A percentile compares a stretch with the other conserved stretches of the same genome.
These are phyloP conservation scores for Microdochium bolleyi DNA, from an alignment of 2,329 filamentous ascomycete genomes.

Conservation along the genomic window DNA sequence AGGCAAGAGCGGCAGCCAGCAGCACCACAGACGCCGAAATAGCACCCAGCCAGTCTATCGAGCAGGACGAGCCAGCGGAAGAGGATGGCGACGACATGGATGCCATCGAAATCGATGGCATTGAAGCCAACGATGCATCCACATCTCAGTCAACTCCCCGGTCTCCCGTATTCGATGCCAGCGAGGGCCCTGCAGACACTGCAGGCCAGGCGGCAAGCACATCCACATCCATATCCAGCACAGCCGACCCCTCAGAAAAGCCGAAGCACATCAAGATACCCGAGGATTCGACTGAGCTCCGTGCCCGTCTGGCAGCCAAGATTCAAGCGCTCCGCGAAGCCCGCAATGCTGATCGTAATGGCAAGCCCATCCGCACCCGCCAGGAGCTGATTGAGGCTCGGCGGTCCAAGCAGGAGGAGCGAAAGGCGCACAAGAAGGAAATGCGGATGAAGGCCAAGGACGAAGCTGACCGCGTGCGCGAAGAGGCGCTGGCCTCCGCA, in stretches of 20 bases:
- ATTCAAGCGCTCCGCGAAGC: conserved; percentile 79
- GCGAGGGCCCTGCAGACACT: conserved; percentile 30
- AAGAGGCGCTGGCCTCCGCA: conserved; percentile 51
- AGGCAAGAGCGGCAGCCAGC: conserved; percentile 15
- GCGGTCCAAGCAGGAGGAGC: conserved; percentile 77
- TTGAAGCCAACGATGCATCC: conserved; percentile 26
- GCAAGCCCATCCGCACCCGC: conserved; percentile 74
- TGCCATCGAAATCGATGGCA: conserved; percentile 36
- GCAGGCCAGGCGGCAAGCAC: conserved; percentile 42
- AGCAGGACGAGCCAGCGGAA: conserved; percentile 15
- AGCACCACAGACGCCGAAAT: conserved; percentile 6
- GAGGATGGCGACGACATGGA: conserved; percentile 23
- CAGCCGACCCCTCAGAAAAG: conserved; percentile 50
- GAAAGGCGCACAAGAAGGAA: conserved; percentile 85
- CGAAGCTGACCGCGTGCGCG: conserved; percentile 64
- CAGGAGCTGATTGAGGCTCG: conserved; percentile 89
- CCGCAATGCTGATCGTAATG: conserved; percentile 82
- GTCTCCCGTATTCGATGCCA: conserved; percentile 55
- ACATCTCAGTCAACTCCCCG: conserved; percentile 38
- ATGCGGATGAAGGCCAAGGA: conserved; percentile 68
- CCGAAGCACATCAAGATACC: conserved; percentile 61
- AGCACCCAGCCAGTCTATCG: conserved; percentile 16
- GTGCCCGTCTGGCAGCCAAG: conserved; percentile 70
- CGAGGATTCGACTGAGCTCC: conserved; percentile 65
- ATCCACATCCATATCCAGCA: conserved; percentile 63